These are phyloP conservation scores for Podaxis mareebaensis DNA, from an alignment of 768 basidiomycete genomes.

Conservation along the genomic window DNA sequence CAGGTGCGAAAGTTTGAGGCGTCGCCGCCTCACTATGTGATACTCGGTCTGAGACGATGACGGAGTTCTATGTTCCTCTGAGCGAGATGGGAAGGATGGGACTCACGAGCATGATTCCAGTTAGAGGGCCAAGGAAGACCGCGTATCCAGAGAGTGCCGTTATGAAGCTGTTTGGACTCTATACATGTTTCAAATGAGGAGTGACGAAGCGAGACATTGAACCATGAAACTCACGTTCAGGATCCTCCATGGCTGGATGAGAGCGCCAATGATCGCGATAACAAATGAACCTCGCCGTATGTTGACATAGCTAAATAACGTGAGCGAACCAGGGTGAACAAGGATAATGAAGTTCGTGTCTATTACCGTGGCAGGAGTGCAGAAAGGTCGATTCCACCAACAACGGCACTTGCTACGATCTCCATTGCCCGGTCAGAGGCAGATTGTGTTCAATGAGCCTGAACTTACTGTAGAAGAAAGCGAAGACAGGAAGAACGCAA, in stretches of 20 bases:
- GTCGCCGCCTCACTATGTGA: constrained; percentile 25
- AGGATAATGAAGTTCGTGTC: background rate
- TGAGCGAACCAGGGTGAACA: background rate
- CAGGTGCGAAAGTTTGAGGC: constrained; percentile 29
- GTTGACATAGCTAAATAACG: constrained; percentile 22
- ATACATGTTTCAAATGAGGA: background rate
- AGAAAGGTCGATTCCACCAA: constrained; percentile 35
- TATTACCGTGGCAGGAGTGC: constrained; percentile 25
- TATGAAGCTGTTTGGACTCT: constrained; percentile 28
- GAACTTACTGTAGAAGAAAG: constrained; percentile 28
- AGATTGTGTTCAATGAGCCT: background rate
- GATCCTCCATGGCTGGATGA: constrained; percentile 33
- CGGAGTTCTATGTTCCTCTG: background rate
- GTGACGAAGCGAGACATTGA: background rate
- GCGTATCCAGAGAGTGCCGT: constrained; percentile 32
- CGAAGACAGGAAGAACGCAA: constrained; percentile 32
- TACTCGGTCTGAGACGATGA: constrained; percentile 25
- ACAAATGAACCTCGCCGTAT: constrained; percentile 33
- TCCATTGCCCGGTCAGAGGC: background rate
- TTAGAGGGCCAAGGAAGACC: constrained; percentile 31
- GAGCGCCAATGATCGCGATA: constrained; percentile 28
- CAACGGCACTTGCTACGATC: constrained; percentile 31
- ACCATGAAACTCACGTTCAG: constrained; percentile 23
- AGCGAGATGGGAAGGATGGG: background rate
- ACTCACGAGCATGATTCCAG: constrained; percentile 33